Evolutionary conservation across 1,139 yeast genomes (phyloP).

Genomic region (Entelexis sorbosivorans): DNA sequence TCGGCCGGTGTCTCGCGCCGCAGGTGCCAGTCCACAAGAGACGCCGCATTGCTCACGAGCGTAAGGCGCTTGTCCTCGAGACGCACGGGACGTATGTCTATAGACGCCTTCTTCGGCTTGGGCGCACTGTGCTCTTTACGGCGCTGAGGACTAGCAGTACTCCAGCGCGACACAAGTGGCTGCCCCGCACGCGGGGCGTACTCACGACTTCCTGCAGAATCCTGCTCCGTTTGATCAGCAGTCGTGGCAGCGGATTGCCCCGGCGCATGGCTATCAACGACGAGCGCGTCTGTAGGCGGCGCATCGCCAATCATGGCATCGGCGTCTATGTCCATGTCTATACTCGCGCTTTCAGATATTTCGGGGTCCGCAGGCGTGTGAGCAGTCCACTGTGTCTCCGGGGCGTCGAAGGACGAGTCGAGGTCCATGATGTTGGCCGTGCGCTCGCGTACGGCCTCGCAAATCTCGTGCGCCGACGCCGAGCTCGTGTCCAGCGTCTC

Average conservation of each 20-base stretch:
- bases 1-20: constrained; percentile 5
- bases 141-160: neutral
- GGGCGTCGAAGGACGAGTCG: neutral
- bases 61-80: neutral
- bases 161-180: neutral
- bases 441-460: constrained; percentile 3
- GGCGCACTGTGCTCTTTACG: neutral
- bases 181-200: too few relatives aligned
- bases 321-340: too few relatives aligned
- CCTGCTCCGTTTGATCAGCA: too few relatives aligned
- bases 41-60: constrained; percentile 1
- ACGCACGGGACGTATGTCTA: neutral
- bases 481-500: constrained; percentile 7
- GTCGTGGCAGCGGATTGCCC: too few relatives aligned
- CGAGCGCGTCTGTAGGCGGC: too few relatives aligned
- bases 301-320: too few relatives aligned
- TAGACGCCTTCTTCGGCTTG: neutral
- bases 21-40: constrained; percentile 16
- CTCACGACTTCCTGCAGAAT: too few relatives aligned
- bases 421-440: constrained; percentile 8
- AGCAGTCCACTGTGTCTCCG: neutral
- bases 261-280: too few relatives aligned
- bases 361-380: neutral
- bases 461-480: neutral
- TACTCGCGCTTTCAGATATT: too few relatives aligned